Evolutionary conservation across 768 basidiomycete species (phyloP), one percentile per base, ranked within the genome.

Genomic region (Nevesoporus exiguus): DNA sequence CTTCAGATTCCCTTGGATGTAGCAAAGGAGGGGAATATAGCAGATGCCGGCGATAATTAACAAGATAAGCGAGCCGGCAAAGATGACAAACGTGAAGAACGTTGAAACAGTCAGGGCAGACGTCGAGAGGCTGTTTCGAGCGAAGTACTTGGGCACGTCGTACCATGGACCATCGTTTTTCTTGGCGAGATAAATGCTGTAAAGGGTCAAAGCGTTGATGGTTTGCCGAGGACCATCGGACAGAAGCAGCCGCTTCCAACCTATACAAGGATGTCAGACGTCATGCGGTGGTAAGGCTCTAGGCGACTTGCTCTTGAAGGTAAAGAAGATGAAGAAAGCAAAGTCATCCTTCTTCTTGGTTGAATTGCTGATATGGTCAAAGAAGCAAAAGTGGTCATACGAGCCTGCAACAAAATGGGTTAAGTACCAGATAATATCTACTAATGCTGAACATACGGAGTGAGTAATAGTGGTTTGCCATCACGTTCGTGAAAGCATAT

Each of bases 321-420:
- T 90, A 74, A 99, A 99, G 83, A 98, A 99, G 67, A 98, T 83
- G 73, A 97, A 99, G 80, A 98, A 98, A 31, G 96, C 95, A 72
- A 99, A 94, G 66, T 97, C 93, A 68, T 99, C 97, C 71, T 88
- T 94, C 57, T 84, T 85, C 80, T 96, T 98, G 29, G 93, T 94
- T 25, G 97, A 98, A 66, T 91, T 87, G 66, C 85, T 86, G 72
- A 99, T 97, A 62, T 98, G 93, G 62, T 90, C 87, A 70, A 98
- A 98, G 78, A 99, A 94, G 73, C 97, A 98, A 71, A 98, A 98
- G 69, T 96, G 91, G 69, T 96, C 88, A 71, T 98, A 99, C 39
- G 90, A 93, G 49, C 91, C 93, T 95, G 64, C 9, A 31, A 42
- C 30, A 39, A 7, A 47, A 30, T 30, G 10, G 8, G 27, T 11